phyloP scores from a whole-genome alignment of 176 grass and related monocot species.

The Avena eriantha region DNA sequence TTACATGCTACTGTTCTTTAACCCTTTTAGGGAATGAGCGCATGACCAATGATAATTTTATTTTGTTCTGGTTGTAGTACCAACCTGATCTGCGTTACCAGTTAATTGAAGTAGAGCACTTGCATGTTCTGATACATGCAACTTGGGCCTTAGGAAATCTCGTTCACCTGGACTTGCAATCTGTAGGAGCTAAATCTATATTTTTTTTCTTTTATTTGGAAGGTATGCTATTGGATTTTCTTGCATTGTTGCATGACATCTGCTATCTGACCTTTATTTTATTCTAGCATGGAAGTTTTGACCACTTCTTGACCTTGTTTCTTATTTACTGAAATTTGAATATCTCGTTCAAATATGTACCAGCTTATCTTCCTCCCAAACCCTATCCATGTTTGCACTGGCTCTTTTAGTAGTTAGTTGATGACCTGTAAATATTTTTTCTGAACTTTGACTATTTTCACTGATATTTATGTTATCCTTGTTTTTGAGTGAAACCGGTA shows the following conservation, averaged over 20 bases:
- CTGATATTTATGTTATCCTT: constrained; percentile 11
- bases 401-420: neutral
- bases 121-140: constrained; percentile 26
- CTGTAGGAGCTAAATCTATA: neutral
- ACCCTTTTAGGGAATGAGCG: neutral
- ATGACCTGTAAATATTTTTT: neutral
- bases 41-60: constrained; percentile 5
- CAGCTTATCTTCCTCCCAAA: neutral
- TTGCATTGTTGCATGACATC: constrained; percentile 5
- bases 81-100: constrained; percentile 2
- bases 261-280: neutral
- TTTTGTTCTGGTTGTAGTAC: constrained; percentile 18
- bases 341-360: neutral
- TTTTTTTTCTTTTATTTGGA: neutral
- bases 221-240: neutral
- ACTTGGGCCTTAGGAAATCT: neutral
- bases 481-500: neutral
- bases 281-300: neutral
- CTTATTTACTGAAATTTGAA: neutral
- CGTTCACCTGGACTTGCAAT: constrained; percentile 1
- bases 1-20: neutral
- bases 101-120: neutral
- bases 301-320: neutral
- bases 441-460: neutral
- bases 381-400: neutral